Evolutionary conservation across 1,284 basidiomycete species (phyloP).

Genomic region (Ceratobasidium theobromae): DNA sequence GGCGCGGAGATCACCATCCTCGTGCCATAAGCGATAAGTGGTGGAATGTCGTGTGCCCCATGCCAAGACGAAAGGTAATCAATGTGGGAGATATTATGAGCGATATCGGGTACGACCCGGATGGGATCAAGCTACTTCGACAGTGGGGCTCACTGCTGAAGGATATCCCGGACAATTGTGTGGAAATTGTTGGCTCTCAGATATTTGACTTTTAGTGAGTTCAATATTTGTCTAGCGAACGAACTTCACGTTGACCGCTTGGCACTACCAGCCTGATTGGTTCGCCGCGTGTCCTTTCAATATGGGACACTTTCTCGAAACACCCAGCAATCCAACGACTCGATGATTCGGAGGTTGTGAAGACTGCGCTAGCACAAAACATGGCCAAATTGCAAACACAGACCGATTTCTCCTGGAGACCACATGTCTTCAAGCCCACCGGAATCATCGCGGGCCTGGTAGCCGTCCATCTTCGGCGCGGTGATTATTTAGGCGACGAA

Average conservation of each 20-base stretch:
- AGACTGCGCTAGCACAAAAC: slow-evolving; percentile 28
- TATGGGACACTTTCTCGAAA: slow-evolving; percentile 48
- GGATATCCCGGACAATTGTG: slow-evolving; percentile 48
- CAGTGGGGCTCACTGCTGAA: slow-evolving; percentile 48
- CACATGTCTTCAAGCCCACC: background rate
- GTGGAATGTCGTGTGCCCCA: slow-evolving; percentile 49
- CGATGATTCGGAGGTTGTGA: slow-evolving; percentile 32
- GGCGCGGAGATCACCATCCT: slow-evolving; percentile 42
- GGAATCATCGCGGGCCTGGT: slow-evolving; percentile 36
- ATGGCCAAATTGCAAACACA: slow-evolving; percentile 19
- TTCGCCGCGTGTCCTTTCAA: slow-evolving; percentile 47
- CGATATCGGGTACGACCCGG: slow-evolving; percentile 36
- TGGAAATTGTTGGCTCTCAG: slow-evolving; percentile 47
- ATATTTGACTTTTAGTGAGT: slow-evolving; percentile 51
- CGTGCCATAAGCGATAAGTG: slow-evolving; percentile 46
- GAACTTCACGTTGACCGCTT: background rate
- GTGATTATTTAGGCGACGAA: slow-evolving; percentile 42
- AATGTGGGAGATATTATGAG: slow-evolving; percentile 25
- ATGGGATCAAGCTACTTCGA: slow-evolving; percentile 42
- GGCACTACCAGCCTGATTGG: slow-evolving; percentile 45
- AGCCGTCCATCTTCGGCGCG: slow-evolving; percentile 47
- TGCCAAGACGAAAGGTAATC: slow-evolving; percentile 39
- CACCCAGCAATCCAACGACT: slow-evolving; percentile 53
- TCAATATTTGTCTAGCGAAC: background rate
- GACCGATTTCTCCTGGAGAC: background rate